Base-by-base conservation (phyloP, 1,284 basidiomycete species). In the Cutaneotrichosporon dermatis region DNA sequence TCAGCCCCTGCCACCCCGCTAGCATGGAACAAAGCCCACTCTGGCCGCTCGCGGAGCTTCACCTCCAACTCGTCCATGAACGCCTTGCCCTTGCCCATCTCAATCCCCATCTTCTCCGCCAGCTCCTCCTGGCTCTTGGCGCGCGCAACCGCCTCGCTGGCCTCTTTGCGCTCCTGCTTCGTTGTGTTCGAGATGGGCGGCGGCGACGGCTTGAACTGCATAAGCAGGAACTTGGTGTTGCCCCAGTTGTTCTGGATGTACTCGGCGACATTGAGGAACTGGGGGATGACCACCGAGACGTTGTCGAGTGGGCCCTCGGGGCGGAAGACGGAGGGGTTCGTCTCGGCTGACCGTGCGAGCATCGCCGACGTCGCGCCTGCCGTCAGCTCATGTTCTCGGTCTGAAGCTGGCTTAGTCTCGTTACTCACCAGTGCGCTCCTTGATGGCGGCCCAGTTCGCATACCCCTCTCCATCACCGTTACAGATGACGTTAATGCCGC, bases 301-400 rank as follows among this genome's bases (percentile, higher is more conserved):
- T 90, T 81, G 68, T 92, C 88, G 5, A 80, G 74, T 4, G 90
- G 80, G 4, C 90, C 89, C 1, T 76, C 81, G 0, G 82, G 76
- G 1, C 85, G 84, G 79, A 99, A 99, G 69, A 91, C 88, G 0
- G 89, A 88, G 0, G 93, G 92, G 75, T 99, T 99, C 8, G 87
- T 79, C 78, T 99, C 96, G 6, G 94, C 94, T 0, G 88, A 91
- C 11, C 93, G 88, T 6, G 95, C 96, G 46, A 99, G 89, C 95
- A 99, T 99, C 37, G 92, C 86, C 0, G 90, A 92, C 65, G 89
- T 86, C n/a, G 90, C 92, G 25, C 88, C 90, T 88, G 57, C 3
- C 57, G 41, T 56, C 54, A 49, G 9, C 52, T 25, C 33, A n/a
- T n/a, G n/a, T n/a, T n/a, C n/a, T n/a, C n/a, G n/a, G n/a, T n/a